A percentile compares a stretch with the other conserved stretches of the same genome.
These are phyloP conservation scores for Silene latifolia DNA, from an alignment of 148 eudicot species.

Conservation along the genomic window DNA sequence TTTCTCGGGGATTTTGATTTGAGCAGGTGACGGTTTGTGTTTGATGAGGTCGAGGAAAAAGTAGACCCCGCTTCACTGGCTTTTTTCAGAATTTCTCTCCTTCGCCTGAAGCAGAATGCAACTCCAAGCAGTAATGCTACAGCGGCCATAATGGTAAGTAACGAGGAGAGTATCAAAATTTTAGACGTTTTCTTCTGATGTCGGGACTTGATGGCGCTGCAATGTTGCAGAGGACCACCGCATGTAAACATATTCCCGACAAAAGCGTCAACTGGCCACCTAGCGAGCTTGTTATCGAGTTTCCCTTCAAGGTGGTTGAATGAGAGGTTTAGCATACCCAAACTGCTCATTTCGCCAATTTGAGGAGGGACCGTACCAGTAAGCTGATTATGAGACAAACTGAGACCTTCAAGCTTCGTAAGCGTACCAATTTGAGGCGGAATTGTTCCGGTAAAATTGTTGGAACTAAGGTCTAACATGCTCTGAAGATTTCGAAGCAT, in stretches of 20 bases:
- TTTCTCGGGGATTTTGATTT: constrained; percentile 43
- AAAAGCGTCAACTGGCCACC: constrained; percentile 70
- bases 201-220: constrained; percentile 25
- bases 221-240: constrained; percentile 63
- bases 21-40: constrained; percentile 55
- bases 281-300: constrained; percentile 49
- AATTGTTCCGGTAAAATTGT: constrained; percentile 64
- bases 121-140: constrained; percentile 53
- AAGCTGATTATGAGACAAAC: constrained; percentile 80
- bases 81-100: constrained; percentile 37
- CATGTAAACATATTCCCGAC: constrained; percentile 67
- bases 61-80: constrained; percentile 39
- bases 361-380: constrained; percentile 62
- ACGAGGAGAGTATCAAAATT: constrained; percentile 49
- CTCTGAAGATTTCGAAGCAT: constrained; percentile 74
- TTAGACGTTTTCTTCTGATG: constrained; percentile 32
- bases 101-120: constrained; percentile 50
- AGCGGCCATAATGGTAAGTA: constrained; percentile 52
- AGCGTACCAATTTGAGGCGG: constrained; percentile 63
- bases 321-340: constrained; percentile 72
- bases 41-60: constrained; percentile 61
- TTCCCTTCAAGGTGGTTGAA: constrained; percentile 75
- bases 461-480: constrained; percentile 70
- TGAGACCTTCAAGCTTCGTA: constrained; percentile 67
- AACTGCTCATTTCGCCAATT: constrained; percentile 74